phyloP scores from a whole-genome alignment of 345 rosid genomes.

The Salix suchowensis region DNA sequence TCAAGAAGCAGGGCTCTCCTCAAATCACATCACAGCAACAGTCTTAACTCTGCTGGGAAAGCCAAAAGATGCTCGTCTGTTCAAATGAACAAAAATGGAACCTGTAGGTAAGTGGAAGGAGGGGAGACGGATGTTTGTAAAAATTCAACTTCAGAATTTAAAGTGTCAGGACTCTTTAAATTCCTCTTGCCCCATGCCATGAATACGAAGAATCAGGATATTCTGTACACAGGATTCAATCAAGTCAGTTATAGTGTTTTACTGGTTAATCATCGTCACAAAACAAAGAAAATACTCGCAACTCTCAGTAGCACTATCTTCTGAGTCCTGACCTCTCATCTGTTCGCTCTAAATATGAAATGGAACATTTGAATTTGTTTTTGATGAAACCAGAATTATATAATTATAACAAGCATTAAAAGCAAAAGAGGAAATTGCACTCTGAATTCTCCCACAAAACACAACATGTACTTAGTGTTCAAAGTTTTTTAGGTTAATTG shows the following conservation, averaged over 20 bases:
- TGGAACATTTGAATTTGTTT: neutral
- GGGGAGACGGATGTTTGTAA: neutral
- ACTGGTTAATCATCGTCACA: too few species aligned
- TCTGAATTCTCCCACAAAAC: too few species aligned
- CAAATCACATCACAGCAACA: conserved; percentile 56
- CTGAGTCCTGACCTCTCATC: neutral
- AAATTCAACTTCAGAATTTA: neutral
- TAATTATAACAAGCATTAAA: too few species aligned
- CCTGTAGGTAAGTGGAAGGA: neutral
- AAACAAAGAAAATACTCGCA: neutral
- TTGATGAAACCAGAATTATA: too few species aligned
- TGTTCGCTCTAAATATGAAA: neutral
- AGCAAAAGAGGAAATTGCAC: too few species aligned
- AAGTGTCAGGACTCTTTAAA: neutral
- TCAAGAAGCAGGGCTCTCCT: conserved; percentile 58
- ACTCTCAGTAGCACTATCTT: neutral
- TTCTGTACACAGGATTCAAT: neutral
- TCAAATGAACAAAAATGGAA: conserved; percentile 25
- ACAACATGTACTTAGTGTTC: too few species aligned
- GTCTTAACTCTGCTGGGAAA: conserved; percentile 56
- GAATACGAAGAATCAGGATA: neutral
- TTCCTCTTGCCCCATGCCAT: neutral
- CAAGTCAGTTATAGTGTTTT: neutral
- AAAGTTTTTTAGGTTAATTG: too few species aligned
- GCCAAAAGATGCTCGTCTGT: conserved; percentile 48